Evolutionary conservation across 2,329 filamentous ascomycete species (phyloP).

Genomic region (Aspergillus intermedius): DNA sequence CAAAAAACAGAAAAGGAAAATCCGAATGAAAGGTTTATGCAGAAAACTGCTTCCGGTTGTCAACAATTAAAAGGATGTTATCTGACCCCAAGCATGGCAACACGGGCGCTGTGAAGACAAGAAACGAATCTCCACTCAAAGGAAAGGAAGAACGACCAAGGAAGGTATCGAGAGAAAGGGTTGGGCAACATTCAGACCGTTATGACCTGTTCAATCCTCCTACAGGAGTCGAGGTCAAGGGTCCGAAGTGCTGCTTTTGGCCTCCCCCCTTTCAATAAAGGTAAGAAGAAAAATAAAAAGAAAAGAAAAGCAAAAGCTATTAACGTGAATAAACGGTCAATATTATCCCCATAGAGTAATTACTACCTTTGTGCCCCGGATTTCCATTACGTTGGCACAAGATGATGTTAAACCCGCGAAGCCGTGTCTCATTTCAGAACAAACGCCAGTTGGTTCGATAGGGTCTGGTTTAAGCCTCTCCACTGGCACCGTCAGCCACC

Average conservation of each 20-base stretch:
- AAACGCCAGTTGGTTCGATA: slow-evolving; percentile 19
- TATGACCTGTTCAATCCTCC: slow-evolving; percentile 9
- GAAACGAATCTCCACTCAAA: slow-evolving; percentile 13
- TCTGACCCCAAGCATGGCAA: slow-evolving; percentile 22
- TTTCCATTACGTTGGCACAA: slow-evolving; percentile 31
- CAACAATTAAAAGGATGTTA: slow-evolving; percentile 29
- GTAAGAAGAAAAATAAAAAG: slow-evolving; percentile 5
- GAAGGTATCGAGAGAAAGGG: slow-evolving; percentile 12
- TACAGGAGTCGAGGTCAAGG: no score
- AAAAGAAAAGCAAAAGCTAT: slow-evolving; percentile 26
- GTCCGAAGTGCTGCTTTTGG: slow-evolving; percentile 23
- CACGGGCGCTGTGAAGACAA: slow-evolving; percentile 11
- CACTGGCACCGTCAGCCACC: slow-evolving; percentile 26
- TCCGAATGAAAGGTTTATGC: slow-evolving; percentile 16
- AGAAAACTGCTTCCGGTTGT: slow-evolving; percentile 18
- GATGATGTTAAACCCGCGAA: slow-evolving; percentile 26
- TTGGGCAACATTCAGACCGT: slow-evolving; percentile 11
- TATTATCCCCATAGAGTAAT: slow-evolving; percentile 33
- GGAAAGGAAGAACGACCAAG: slow-evolving; percentile 14
- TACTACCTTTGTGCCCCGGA: slow-evolving; percentile 28
- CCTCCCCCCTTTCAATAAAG: slow-evolving; percentile 18
- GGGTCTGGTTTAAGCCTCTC: slow-evolving; percentile 31
- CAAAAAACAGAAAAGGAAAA: slow-evolving; percentile 14
- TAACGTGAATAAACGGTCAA: slow-evolving; percentile 37
- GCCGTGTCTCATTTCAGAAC: slow-evolving; percentile 12